phyloP scores from a whole-genome alignment of 495 filamentous ascomycete species.

The Letharia lupina region DNA sequence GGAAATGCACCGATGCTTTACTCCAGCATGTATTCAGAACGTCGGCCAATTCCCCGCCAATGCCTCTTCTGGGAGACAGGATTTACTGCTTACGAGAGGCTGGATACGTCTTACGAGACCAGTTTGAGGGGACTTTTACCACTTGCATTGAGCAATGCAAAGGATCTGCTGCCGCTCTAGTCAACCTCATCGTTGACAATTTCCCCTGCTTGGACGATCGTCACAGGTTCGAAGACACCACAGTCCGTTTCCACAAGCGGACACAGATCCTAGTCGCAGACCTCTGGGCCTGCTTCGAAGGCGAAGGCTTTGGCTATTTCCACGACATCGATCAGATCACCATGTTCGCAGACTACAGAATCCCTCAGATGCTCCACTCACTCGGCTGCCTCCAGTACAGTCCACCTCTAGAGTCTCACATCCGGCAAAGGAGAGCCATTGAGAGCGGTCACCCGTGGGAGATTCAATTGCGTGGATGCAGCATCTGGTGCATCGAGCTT shows the following conservation, averaged over 20 bases:
- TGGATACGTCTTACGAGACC: constrained; percentile 73
- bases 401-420: constrained; percentile 62
- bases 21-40: constrained; percentile 77
- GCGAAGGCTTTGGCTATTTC: constrained; percentile 71
- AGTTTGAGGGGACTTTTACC: constrained; percentile 66
- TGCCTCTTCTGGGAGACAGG: constrained; percentile 74
- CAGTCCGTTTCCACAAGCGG: constrained; percentile 78
- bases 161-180: constrained; percentile 70
- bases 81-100: constrained; percentile 76
- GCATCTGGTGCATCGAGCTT: constrained; percentile 90
- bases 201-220: constrained; percentile 87
- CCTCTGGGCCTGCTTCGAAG: constrained; percentile 88
- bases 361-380: constrained; percentile 85
- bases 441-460: constrained; percentile 73
- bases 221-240: constrained; percentile 58
- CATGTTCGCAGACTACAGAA: constrained; percentile 97
- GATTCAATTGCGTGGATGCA: constrained; percentile 77
- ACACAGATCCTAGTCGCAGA: constrained; percentile 95
- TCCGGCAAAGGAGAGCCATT: constrained; percentile 53
- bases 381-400: constrained; percentile 78
- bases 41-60: constrained; percentile 75
- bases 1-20: constrained; percentile 64
- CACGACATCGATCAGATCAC: constrained; percentile 89
- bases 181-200: constrained; percentile 69
- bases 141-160: constrained; percentile 69